Evolutionary conservation across 1,284 basidiomycete genomes (phyloP), one percentile per base, ranked within the genome.

Genomic region (Heterobasidion annosum): DNA sequence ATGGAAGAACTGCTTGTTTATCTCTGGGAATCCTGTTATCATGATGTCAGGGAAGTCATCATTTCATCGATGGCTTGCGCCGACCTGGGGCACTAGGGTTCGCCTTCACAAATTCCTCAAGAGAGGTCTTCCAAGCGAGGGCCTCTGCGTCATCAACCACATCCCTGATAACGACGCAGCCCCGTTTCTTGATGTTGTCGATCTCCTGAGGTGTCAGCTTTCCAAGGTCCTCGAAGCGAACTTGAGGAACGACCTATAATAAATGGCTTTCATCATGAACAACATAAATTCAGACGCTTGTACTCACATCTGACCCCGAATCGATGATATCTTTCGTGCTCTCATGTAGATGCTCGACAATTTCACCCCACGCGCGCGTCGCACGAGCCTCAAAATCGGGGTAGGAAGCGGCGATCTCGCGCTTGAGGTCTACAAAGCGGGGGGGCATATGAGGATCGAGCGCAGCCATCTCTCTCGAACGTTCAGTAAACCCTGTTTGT

Each of bases 1-100:
- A 61, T 81, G 70, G 68, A 85, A 87, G 65, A 88, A 88, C 58
- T 88, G 86, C 58, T 85, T 87, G 61, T 87, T 70, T 15, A 75
- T 62, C 34, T 64, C 73, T 1, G 85, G 83, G 42, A 76, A 59
- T 16, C 83, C 83, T 85, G 43, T 3, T 12, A 12, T 40, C n/a
- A 10, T 12, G 37, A 40, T n/a, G 37, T 40, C 37, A 51, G 32
- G 12, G 34, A 2, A 33, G n/a, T 33, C 37, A 45, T 8, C 1
- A 49, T 37, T 32, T 32, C n/a, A 47, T n/a, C 34, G n/a, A n/a
- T 48, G 34, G 47, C 46, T 47, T 8, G 12, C 54, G 3, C 65
- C 37, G 32, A 79, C 82, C 80, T 63, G 77, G 72, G 3, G 73
- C 73, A 45, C 73, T 70, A 0, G 82, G 79, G 64, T 87, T 87